Conservation (phyloP, 371 early-diverging fungal genomes). For the Mortierella sp. region DNA sequence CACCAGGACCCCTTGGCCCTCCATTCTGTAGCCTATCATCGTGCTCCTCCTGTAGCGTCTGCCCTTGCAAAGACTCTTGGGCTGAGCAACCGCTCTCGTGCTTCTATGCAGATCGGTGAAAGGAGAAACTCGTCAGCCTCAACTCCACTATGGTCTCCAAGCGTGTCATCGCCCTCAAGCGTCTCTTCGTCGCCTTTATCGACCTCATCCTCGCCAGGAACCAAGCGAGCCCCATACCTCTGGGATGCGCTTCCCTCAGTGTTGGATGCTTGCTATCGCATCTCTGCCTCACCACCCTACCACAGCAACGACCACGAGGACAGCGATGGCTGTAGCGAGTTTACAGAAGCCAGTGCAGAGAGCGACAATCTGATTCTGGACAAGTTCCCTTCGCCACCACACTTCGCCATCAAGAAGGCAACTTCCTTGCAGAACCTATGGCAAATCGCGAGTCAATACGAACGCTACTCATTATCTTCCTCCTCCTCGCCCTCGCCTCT, state of each 20-base stretch:
- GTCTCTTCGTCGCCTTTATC: not conserved
- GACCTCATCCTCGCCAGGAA: not conserved
- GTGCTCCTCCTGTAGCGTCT: not conserved
- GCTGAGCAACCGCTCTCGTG: not conserved
- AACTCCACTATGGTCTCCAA: not conserved
- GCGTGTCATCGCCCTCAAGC: not conserved
- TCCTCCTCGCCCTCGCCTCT: not conserved
- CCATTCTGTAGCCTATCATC: not conserved
- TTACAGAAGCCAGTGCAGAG: not conserved
- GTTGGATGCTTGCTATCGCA: not conserved
- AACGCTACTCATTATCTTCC: not conserved
- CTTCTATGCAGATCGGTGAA: not conserved
- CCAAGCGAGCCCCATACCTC: not conserved
- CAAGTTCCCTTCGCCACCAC: not conserved
- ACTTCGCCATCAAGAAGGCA: not conserved
- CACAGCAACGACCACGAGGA: slow-evolving; percentile 13
- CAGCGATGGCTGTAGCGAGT: not conserved
- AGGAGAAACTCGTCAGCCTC: not conserved
- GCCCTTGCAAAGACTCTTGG: not conserved
- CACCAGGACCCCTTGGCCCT: slow-evolving; percentile 20
- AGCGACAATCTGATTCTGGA: not conserved
- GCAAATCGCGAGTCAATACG: not conserved
- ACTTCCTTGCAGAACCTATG: not conserved
- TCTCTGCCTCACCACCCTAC: slow-evolving; percentile 6
- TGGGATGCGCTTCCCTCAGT: not conserved